These are phyloP conservation scores for Brassica balearica DNA, from an alignment of 441 rosid species.

Conservation along the genomic window DNA sequence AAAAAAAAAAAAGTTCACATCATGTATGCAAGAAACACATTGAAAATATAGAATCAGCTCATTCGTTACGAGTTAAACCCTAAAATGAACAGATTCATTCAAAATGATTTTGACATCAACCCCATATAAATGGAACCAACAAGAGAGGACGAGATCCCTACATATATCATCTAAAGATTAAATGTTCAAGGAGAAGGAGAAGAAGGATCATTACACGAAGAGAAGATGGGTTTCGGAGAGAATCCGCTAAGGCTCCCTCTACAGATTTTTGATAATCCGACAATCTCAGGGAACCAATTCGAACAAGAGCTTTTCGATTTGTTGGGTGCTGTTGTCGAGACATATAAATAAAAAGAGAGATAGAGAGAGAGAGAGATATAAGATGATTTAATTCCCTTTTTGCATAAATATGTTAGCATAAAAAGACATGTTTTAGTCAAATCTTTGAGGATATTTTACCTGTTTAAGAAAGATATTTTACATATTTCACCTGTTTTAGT, in stretches of 20 bases:
- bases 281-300: constrained; percentile 22
- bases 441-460: background rate
- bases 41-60: background rate
- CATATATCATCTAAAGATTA: constrained; percentile 3
- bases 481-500: no score
- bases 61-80: constrained; percentile 16
- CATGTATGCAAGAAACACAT: background rate
- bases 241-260: background rate
- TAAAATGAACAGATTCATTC: background rate
- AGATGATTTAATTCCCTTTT: background rate
- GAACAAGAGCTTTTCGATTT: constrained; percentile 34
- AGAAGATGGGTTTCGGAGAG: background rate
- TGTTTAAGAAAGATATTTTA: background rate
- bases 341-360: constrained; percentile 24
- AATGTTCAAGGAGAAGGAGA: background rate
- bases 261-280: background rate
- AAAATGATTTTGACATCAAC: background rate
- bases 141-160: constrained; percentile 28
- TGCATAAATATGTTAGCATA: background rate
- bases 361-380: background rate
- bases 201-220: constrained; percentile 25
- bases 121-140: background rate
- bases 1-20: background rate
- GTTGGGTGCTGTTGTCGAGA: constrained; percentile 34
- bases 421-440: background rate